These are phyloP conservation scores for Monilinia aucupariae DNA, from an alignment of 2,329 filamentous ascomycete species.

Conservation along the genomic window DNA sequence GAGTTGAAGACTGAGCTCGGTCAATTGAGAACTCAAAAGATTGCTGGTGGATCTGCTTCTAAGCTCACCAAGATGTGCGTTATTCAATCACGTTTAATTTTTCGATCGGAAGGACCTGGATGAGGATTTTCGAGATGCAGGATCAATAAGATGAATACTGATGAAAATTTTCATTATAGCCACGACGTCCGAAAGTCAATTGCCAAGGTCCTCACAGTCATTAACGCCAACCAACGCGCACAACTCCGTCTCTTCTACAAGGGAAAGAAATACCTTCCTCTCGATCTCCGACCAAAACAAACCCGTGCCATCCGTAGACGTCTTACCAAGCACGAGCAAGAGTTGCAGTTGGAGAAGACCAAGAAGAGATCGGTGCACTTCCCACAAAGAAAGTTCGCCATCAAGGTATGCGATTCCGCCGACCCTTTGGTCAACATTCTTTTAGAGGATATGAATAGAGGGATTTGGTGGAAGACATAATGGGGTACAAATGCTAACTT, in stretches of 20 bases:
- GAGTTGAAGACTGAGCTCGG: constrained; percentile 96
- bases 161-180: constrained; percentile 44
- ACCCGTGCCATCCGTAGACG: constrained; percentile 96
- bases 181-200: constrained; percentile 99
- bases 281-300: constrained; percentile 97
- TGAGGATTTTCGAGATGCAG: background rate
- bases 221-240: constrained; percentile 98
- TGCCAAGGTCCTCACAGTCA: constrained; percentile 96
- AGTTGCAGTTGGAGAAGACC: constrained; percentile 82
- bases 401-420: constrained; percentile 60
- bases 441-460: background rate
- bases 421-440: background rate
- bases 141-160: background rate
- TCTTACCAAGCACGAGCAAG: constrained; percentile 85
- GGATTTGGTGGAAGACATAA: background rate
- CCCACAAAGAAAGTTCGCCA: constrained; percentile 96
- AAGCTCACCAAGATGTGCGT: constrained; percentile 98
- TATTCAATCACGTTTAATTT: background rate
- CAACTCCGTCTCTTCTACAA: constrained; percentile 99
- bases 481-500: constrained; percentile 20
- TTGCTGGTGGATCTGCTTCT: constrained; percentile 81
- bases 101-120: background rate
- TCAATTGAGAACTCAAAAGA: constrained; percentile 97
- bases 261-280: constrained; percentile 98
- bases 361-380: constrained; percentile 96